phyloP scores from a whole-genome alignment of 805 yeast genomes.

The Cyberlindnera petersonii region DNA sequence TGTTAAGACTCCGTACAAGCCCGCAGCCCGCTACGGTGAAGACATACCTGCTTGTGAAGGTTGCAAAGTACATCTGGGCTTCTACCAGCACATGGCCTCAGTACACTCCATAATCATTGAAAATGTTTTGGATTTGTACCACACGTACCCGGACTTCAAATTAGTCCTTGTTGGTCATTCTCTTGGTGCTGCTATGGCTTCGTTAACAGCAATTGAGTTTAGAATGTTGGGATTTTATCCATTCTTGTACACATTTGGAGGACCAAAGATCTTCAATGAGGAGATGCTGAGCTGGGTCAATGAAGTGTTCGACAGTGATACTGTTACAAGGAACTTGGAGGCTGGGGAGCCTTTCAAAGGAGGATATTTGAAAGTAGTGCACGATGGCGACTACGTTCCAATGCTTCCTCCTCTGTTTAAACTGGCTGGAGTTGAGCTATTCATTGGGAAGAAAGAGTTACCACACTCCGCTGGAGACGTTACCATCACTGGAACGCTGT shows the following conservation, averaged over 20 bases:
- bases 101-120: slow-evolving; percentile 32
- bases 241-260: slow-evolving; percentile 54
- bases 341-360: slow-evolving; percentile 13
- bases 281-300: slow-evolving; percentile 53
- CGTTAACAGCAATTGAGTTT: slow-evolving; percentile 60
- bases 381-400: slow-evolving; percentile 57
- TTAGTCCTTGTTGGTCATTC: slow-evolving; percentile 69
- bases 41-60: slow-evolving; percentile 35
- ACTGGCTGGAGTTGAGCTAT: slow-evolving; percentile 34
- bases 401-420: slow-evolving; percentile 46
- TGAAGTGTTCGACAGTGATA: slow-evolving; percentile 38
- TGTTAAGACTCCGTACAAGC: slow-evolving; percentile 18
- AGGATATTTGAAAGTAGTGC: slow-evolving; percentile 54
- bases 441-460: slow-evolving; percentile 33
- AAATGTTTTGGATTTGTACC: slow-evolving; percentile 33
- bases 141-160: slow-evolving; percentile 43
- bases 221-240: slow-evolving; percentile 52
- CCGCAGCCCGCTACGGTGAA: neutral
- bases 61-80: slow-evolving; percentile 66
- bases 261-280: slow-evolving; percentile 62
- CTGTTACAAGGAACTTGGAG: slow-evolving; percentile 24
- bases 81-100: slow-evolving; percentile 43
- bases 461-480: slow-evolving; percentile 31
- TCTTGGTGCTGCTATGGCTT: slow-evolving; percentile 69
- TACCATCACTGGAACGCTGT: slow-evolving; percentile 11